phyloP scores from a whole-genome alignment of 345 rosid species.

The Bretschneidera sinensis region DNA sequence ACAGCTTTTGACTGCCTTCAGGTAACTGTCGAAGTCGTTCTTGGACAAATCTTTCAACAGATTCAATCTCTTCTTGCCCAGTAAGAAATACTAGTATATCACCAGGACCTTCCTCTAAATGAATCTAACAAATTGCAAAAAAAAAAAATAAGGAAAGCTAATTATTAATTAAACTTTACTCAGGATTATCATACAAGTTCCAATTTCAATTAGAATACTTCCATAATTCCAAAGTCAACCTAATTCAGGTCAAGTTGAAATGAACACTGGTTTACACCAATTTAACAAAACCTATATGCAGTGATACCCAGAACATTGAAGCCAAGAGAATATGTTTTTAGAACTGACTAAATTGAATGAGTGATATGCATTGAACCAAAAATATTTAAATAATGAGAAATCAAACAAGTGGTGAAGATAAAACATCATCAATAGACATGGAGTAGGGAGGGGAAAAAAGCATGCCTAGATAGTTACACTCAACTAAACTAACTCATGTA shows the following conservation, averaged over 20 bases:
- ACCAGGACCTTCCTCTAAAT: conserved; percentile 72
- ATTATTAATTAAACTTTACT: no score
- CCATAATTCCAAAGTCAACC: no score
- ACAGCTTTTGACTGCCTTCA: conserved; percentile 50
- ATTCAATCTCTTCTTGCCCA: conserved; percentile 96
- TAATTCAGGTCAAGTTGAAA: no score
- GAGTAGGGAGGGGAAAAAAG: no score
- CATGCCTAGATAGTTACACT: no score
- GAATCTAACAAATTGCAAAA: conserved; percentile 46
- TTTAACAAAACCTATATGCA: background rate
- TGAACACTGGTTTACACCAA: no score
- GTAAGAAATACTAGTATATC: conserved; percentile 92
- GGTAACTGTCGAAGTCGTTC: conserved; percentile 62
- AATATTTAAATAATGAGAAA: no score
- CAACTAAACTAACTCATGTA: no score
- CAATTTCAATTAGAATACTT: no score
- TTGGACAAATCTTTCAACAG: conserved; percentile 64
- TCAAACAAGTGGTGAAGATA: background rate
- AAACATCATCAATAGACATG: background rate
- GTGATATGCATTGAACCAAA: background rate
- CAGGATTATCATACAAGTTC: no score
- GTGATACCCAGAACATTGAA: background rate
- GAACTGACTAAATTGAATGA: background rate
- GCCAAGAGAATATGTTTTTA: background rate
- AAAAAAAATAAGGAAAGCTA: background rate